phyloP scores from a whole-genome alignment of 352 stramenopile genomes.

The Globisporangium parvum region DNA sequence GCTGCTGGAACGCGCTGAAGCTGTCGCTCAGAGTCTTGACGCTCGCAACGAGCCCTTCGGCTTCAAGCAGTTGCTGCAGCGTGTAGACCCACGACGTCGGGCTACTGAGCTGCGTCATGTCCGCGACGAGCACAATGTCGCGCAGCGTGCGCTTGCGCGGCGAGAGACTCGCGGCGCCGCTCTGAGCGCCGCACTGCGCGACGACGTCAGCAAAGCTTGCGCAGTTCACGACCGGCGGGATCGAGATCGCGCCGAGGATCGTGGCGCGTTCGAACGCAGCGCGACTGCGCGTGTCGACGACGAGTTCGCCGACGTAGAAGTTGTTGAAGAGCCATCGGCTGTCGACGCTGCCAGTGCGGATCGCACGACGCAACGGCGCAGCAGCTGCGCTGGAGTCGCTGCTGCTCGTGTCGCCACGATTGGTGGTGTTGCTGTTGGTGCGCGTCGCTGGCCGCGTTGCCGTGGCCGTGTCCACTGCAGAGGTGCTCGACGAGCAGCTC shows the following conservation, averaged over 20 bases:
- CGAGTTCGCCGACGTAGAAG: slow-evolving; percentile 48
- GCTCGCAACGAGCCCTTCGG: slow-evolving; percentile 36
- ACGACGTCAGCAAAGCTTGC: slow-evolving; percentile 17
- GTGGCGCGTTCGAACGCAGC: slow-evolving; percentile 30
- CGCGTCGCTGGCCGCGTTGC: neutral
- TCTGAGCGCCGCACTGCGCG: slow-evolving; percentile 12
- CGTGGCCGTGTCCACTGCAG: neutral
- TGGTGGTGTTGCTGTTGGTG: slow-evolving; percentile 4
- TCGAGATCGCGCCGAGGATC: slow-evolving; percentile 42
- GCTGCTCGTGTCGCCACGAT: neutral
- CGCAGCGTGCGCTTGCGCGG: slow-evolving; percentile 32
- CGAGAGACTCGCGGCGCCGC: slow-evolving; percentile 19
- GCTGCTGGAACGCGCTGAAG: slow-evolving; percentile 31
- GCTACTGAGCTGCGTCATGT: slow-evolving; percentile 20
- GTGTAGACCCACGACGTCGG: slow-evolving; percentile 28
- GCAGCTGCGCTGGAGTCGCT: neutral
- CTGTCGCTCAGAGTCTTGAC: slow-evolving; percentile 36
- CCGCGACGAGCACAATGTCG: slow-evolving; percentile 47
- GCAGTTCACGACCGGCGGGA: slow-evolving; percentile 22
- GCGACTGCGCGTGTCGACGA: slow-evolving; percentile 45
- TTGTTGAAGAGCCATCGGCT: slow-evolving; percentile 74
- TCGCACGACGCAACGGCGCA: slow-evolving; percentile 7
- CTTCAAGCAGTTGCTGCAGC: slow-evolving; percentile 35
- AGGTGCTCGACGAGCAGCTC: slow-evolving; percentile 4
- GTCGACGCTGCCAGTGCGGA: slow-evolving; percentile 28